Evolutionary conservation across 495 filamentous ascomycete genomes (phyloP), one percentile per base, ranked within the genome.

Genomic region (Hypoxylon lienhwacheense): DNA sequence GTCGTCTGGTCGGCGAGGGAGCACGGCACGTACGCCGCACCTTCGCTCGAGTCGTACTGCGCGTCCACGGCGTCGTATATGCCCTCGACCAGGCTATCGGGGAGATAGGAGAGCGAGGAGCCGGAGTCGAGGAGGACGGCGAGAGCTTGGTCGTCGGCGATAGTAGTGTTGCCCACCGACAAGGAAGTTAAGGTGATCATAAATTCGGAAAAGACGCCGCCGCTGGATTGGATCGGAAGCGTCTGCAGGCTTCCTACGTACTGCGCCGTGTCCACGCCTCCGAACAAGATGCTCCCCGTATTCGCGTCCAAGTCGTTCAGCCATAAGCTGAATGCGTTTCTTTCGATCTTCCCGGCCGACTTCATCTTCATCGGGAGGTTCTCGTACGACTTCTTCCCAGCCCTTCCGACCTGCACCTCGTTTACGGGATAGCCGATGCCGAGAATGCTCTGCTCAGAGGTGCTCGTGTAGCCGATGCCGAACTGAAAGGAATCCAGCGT

Each of bases 101-200:
- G 92, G 0, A 98, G 83, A 68, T 96, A 96, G 36, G 85, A 89
- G 15, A 96, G 78, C n/a, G 85, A 90, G 51, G 83, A 88, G 49
- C 93, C 93, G n/a, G 91, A 91, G 68, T 98, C 93, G 20, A 98
- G 81, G 0, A 97, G 75, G 1, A 90, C 90, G 1, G 84, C 83
- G 5, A 89, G 66, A 7, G 79, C 80, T 37, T 86, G 73, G 52
- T 81, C 74, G 14, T 71, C 68, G 58, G 79, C 80, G 44, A 81
- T 74, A 11, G 68, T 69, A 0, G 67, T 70, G 12, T 72, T 66
- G 8, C 70, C 77, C 24, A 83, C 49, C 8, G 58, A 41, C 15
- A 82, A 33, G 3, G 43, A 55, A 4, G 88, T 96, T 16, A 97
- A 70, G 7, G 86, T 89, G 67, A 97, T 86, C 55, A 91, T 66